A percentile compares a stretch with the other conserved stretches of the same genome.
Evolutionary conservation across 2,329 filamentous ascomycete genomes (phyloP).

Genomic region (Exophiala calicioides): DNA sequence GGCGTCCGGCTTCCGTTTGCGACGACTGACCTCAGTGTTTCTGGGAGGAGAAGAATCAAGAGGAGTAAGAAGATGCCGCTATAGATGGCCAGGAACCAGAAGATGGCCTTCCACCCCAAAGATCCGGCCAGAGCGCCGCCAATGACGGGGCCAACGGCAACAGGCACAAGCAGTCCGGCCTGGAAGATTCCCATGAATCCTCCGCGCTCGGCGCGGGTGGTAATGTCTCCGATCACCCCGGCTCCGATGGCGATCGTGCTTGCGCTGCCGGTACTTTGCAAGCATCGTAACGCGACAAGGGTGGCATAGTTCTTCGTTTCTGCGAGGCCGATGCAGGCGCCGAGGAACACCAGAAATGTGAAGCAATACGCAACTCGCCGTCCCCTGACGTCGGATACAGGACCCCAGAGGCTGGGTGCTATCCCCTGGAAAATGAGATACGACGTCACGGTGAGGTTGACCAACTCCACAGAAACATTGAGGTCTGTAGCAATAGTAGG

Average conservation of each 20-base stretch:
- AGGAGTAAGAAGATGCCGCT: slow-evolving; percentile 37
- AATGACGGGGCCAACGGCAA: slow-evolving; percentile 49
- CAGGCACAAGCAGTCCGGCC: slow-evolving; percentile 42
- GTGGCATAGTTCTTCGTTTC: slow-evolving; percentile 40
- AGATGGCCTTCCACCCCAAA: slow-evolving; percentile 55
- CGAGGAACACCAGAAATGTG: slow-evolving; percentile 45
- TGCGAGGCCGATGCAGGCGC: slow-evolving; percentile 45
- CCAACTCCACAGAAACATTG: slow-evolving; percentile 39
- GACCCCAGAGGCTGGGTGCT: slow-evolving; percentile 45
- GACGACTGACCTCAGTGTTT: slow-evolving; percentile 40
- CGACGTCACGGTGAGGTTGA: slow-evolving; percentile 50
- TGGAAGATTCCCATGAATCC: slow-evolving; percentile 51
- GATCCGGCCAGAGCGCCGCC: slow-evolving; percentile 44
- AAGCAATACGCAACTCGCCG: slow-evolving; percentile 43
- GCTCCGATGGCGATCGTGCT: slow-evolving; percentile 47
- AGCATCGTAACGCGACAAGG: slow-evolving; percentile 43
- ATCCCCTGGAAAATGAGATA: slow-evolving; percentile 50
- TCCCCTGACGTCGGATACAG: slow-evolving; percentile 44
- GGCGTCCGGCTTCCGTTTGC: neutral
- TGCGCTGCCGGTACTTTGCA: slow-evolving; percentile 48
- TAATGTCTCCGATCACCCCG: slow-evolving; percentile 47
- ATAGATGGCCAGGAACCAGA: slow-evolving; percentile 48
- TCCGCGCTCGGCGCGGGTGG: slow-evolving; percentile 43
- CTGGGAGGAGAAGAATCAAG: slow-evolving; percentile 40
- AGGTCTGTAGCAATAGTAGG: slow-evolving; percentile 44